phyloP scores from a whole-genome alignment of 768 basidiomycete species.

The Mycena belliarum region DNA sequence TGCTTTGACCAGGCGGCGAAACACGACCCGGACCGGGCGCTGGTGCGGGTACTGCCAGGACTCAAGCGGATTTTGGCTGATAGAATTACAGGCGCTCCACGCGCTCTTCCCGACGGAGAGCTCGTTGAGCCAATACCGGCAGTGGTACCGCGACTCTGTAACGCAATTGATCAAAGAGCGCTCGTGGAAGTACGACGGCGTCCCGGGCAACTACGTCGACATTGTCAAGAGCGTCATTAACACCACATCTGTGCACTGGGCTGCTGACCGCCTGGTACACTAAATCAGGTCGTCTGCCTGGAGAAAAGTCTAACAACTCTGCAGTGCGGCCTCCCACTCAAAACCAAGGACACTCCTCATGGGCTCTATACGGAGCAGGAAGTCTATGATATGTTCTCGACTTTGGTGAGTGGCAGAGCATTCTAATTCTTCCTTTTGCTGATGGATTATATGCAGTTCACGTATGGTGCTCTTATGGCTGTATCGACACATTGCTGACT shows the following conservation, averaged over 20 bases:
- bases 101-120: conserved; percentile 10
- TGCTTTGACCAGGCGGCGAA: conserved; percentile 31
- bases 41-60: not conserved
- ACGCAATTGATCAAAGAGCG: not conserved
- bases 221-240: not conserved
- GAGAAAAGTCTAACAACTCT: not conserved
- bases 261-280: not conserved
- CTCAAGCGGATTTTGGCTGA: not conserved
- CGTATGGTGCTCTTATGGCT: not conserved
- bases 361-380: conserved; percentile 43
- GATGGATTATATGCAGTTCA: not conserved
- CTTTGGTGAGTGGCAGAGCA: conserved; percentile 14
- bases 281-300: not conserved
- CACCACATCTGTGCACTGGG: not conserved
- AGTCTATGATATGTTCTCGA: conserved; percentile 39
- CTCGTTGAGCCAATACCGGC: not conserved
- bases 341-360: conserved; percentile 37
- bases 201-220: not conserved
- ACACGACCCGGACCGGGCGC: conserved; percentile 21
- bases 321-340: conserved; percentile 31
- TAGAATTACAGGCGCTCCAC: conserved; percentile 21
- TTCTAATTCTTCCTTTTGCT: not conserved
- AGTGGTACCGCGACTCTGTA: not conserved
- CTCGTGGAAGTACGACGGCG: not conserved
- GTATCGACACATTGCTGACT: not conserved